Evolutionary conservation across 1,284 basidiomycete species (phyloP).

Genomic region (Singerocomus inundabilis): DNA sequence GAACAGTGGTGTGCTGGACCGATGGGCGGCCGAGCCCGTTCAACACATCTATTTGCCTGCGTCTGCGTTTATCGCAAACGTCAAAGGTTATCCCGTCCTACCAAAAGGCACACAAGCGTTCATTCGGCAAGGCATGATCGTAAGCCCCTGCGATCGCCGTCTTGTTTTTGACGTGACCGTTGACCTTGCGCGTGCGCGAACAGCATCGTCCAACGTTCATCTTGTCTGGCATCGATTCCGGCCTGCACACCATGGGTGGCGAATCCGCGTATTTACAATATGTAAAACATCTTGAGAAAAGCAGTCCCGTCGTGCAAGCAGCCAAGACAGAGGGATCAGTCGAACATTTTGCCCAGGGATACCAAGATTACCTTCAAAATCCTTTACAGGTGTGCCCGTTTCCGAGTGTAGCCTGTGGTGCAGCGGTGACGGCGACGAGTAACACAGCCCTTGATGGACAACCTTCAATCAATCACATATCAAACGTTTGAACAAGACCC

Average conservation of each 20-base stretch:
- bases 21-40: constrained; percentile 94
- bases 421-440: constrained; percentile 5
- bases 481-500: constrained; percentile 98
- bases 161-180: constrained; percentile 12
- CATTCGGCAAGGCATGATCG: constrained; percentile 85
- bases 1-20: constrained; percentile 64
- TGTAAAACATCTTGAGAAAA: constrained; percentile 78
- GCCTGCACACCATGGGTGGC: constrained; percentile 76
- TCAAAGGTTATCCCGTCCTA: constrained; percentile 95
- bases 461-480: constrained; percentile 92
- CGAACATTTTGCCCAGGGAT: constrained; percentile 88
- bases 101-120: constrained; percentile 90
- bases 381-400: constrained; percentile 74
- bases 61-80: constrained; percentile 90
- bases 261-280: constrained; percentile 91
- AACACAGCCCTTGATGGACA: constrained; percentile 90
- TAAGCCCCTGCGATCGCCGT: constrained; percentile 38
- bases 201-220: constrained; percentile 84
- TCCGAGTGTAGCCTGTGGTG: neutral
- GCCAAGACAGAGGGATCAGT: constrained; percentile 65
- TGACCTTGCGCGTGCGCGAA: constrained; percentile 10
- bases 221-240: constrained; percentile 63
- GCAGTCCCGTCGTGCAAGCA: constrained; percentile 61
- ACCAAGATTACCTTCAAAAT: constrained; percentile 94
- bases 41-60: constrained; percentile 87